Percentiles rank a stretch among this genome's conserved stretches.
These are phyloP conservation scores for Camellia oleifera DNA, from an alignment of 179 eudicot species.

Conservation along the genomic window DNA sequence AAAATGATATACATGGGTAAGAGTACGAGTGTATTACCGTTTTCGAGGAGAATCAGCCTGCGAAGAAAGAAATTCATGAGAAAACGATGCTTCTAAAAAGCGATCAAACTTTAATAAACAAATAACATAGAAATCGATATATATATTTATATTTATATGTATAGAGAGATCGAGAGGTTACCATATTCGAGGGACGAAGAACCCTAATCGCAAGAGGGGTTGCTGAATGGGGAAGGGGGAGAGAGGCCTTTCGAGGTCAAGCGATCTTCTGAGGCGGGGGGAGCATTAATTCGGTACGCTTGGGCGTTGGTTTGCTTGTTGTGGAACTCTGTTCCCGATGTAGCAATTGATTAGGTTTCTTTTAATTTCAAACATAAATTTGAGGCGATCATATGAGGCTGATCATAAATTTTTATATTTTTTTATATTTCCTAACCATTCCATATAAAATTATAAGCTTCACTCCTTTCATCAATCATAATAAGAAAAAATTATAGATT, in stretches of 20 bases:
- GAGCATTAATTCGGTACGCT: not conserved
- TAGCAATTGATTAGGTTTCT: too few relatives aligned
- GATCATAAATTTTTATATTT: too few relatives aligned
- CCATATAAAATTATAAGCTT: too few relatives aligned
- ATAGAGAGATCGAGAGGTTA: not conserved
- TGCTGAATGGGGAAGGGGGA: not conserved
- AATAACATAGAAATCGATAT: not conserved
- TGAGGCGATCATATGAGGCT: too few relatives aligned
- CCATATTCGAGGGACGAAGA: conserved; percentile 12
- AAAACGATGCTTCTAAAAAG: not conserved
- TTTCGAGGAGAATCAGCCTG: conserved; percentile 48
- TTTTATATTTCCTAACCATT: too few relatives aligned
- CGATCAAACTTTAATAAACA: not conserved
- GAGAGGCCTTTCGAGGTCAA: not conserved
- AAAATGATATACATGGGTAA: not conserved
- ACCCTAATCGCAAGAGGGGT: conserved; percentile 3
- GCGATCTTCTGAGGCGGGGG: not conserved
- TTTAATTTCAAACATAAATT: too few relatives aligned
- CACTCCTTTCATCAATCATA: too few relatives aligned
- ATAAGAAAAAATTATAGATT: too few relatives aligned
- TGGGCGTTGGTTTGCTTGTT: not conserved
- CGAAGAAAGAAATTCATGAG: conserved; percentile 11
- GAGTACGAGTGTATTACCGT: conserved; percentile 20
- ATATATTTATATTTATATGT: not conserved
- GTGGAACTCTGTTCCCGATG: not conserved